Conservation (phyloP, 805 yeast genomes). For the Cyberlindnera veronae region DNA sequence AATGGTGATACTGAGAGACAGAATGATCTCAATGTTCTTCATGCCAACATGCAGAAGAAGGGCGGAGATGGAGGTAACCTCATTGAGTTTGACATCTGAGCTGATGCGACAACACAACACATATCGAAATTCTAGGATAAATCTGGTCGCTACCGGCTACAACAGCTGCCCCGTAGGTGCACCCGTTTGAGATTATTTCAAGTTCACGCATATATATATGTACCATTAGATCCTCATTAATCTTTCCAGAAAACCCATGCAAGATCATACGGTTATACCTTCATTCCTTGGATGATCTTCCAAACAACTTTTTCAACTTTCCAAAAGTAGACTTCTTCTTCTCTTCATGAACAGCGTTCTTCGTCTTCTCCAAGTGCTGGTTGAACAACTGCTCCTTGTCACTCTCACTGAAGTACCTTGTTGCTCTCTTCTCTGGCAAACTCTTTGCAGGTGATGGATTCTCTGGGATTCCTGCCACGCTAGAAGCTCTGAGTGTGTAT, state of each 20-base stretch:
- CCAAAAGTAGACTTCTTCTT: slow-evolving; percentile 32
- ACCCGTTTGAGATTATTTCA: too few species aligned
- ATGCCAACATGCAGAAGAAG: slow-evolving; percentile 21
- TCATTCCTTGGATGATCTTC: too few species aligned
- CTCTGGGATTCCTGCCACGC: slow-evolving; percentile 11
- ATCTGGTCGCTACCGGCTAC: too few species aligned
- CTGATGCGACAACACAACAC: too few species aligned
- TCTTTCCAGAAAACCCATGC: too few species aligned
- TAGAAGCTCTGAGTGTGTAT: slow-evolving; percentile 28
- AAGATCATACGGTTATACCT: too few species aligned
- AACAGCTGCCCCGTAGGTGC: too few species aligned
- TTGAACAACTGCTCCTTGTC: slow-evolving; percentile 14
- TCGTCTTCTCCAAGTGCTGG: slow-evolving; percentile 12
- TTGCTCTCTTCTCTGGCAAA: slow-evolving; percentile 23
- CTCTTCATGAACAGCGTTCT: slow-evolving; percentile 7
- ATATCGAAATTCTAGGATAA: too few species aligned
- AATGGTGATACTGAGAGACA: slow-evolving; percentile 13
- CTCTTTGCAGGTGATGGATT: slow-evolving; percentile 28
- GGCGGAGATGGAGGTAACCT: slow-evolving; percentile 26
- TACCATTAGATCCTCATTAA: too few species aligned
- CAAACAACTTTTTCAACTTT: slow-evolving; percentile 39
- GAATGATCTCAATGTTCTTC: slow-evolving; percentile 30
- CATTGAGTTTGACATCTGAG: slow-evolving; percentile 36
- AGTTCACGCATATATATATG: too few species aligned
- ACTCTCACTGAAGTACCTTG: slow-evolving; percentile 30